A percentile compares a stretch with the other conserved stretches of the same genome.
Conservation (phyloP, 805 yeast species). For the Spathaspora passalidarum region DNA sequence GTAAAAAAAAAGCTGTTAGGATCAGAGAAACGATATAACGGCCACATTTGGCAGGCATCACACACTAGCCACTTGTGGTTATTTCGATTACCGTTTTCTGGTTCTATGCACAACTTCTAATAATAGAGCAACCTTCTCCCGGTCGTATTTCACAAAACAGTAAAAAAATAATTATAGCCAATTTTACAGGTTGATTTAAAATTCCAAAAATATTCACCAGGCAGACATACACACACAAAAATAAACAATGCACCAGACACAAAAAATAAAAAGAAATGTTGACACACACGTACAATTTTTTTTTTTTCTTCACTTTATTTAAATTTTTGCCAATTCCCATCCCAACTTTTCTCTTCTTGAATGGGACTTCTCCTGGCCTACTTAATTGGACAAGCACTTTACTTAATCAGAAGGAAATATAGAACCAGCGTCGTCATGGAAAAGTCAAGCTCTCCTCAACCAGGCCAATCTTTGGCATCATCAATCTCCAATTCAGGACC, state of each 20-base stretch:
- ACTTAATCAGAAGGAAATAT: constrained; percentile 25
- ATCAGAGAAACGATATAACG: too few relatives aligned
- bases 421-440: constrained; percentile 24
- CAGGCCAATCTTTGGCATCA: constrained; percentile 1
- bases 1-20: too few relatives aligned
- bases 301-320: not conserved
- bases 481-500: constrained; percentile 53
- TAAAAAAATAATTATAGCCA: not conserved
- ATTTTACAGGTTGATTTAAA: not conserved
- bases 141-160: too few relatives aligned
- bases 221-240: not conserved
- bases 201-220: not conserved
- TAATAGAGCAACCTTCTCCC: too few relatives aligned
- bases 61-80: too few relatives aligned
- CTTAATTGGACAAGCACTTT: constrained; percentile 32
- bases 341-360: constrained; percentile 5
- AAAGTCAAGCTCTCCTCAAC: constrained; percentile 26
- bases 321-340: not conserved
- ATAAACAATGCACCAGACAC: not conserved
- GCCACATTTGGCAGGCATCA: too few relatives aligned
- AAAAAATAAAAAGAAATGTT: constrained; percentile 1
- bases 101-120: not conserved
- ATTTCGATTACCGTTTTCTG: too few relatives aligned
- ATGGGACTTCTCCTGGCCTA: constrained; percentile 44
- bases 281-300: constrained; percentile 1